Evolutionary conservation across 257 asterid species (phyloP), one percentile per base, ranked within the genome.

Genomic region (Solanum ossicruentum): DNA sequence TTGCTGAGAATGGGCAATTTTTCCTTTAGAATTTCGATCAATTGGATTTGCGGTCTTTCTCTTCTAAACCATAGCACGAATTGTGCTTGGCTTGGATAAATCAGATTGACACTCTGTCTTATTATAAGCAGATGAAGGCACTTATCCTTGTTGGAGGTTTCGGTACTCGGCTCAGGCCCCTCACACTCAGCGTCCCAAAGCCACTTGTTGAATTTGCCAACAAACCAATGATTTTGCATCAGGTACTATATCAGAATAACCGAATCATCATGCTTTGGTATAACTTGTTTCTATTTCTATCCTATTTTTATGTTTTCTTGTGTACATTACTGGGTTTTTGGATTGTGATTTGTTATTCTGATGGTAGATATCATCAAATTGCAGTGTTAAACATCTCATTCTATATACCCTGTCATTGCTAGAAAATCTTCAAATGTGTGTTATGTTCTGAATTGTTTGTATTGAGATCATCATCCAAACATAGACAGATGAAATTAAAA

Each of bases 181-280:
- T 93, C 85, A 93, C 97, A 15, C 87, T 93, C 80, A 93, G 95
- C 55, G 89, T 93, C 85, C 97, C 97, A 32, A 93, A 93, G 91
- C 97, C 97, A 47, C 94, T 93, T 8, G 97, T 93, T 82, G 97
- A 93, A 61, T 93, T 93, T 84, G 97, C 92, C 92, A 93, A 93
- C 93, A 93, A 93, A 90, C 97, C 97, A 86, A 93, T 93, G 97
- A 93, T 93, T 71, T 86, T 93, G 93, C 97, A 92, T 89, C 97
- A 93, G 97, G 97, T 93, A 85, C 47, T 5, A 51, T 67, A 17
- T 79, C 51, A 36, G 39, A 36, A 36, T 36, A 3, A 36, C 39
- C 39, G 39, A 36, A 36, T 36, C 39, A 36, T 36, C 5, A 36
- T 36, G 21, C 41, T 49, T 49, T 54, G 45, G 16, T 26, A 6